Conservation (phyloP, 805 yeast species). For the Scheffersomyces ergatensis region DNA sequence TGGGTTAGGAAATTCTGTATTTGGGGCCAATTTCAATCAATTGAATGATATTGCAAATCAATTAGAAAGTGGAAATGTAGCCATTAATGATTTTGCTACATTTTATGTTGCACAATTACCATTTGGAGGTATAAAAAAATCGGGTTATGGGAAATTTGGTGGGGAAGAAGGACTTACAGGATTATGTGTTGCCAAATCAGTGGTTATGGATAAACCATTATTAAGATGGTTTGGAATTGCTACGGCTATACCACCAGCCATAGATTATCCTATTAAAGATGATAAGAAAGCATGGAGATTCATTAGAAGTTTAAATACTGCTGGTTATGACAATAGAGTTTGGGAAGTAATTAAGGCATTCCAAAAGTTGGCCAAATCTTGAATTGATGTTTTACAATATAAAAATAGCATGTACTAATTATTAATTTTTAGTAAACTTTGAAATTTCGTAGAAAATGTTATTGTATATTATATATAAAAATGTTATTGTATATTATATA, state of each 20-base stretch:
- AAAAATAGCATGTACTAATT: neutral
- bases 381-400: conserved; percentile 16
- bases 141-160: conserved; percentile 97
- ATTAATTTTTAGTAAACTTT: too few relatives aligned
- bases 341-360: conserved; percentile 58
- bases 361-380: conserved; percentile 30
- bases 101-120: conserved; percentile 95
- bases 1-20: conserved; percentile 91
- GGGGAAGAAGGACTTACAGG: conserved; percentile 97
- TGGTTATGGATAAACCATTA: conserved; percentile 80
- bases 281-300: conserved; percentile 86
- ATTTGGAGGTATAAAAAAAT: conserved; percentile 89
- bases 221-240: conserved; percentile 56
- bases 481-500: too few relatives aligned
- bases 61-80: conserved; percentile 85
- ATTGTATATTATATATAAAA: neutral
- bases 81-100: conserved; percentile 97
- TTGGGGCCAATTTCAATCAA: conserved; percentile 60
- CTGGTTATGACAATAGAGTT: conserved; percentile 74
- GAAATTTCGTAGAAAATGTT: neutral
- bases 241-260: conserved; percentile 79
- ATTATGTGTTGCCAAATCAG: conserved; percentile 79
- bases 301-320: conserved; percentile 75
- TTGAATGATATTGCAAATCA: conserved; percentile 62
- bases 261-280: conserved; percentile 88